Evolutionary conservation across 2,329 filamentous ascomycete species (phyloP).

Genomic region (Penicillium oxalicum): DNA sequence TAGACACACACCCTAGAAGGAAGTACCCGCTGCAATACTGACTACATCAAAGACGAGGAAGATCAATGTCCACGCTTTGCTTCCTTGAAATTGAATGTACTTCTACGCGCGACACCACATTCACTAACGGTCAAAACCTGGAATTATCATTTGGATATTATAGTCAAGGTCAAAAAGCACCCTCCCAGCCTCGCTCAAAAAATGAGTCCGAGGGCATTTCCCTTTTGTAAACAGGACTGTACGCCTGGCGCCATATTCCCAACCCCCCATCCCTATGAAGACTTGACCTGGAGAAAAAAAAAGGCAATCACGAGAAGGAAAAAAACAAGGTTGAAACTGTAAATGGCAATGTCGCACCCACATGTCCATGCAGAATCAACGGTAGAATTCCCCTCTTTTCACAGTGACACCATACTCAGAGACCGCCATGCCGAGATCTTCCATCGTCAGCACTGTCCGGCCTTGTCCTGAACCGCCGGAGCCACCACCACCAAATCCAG

Average conservation of each 20-base stretch:
- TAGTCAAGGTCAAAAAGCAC: background rate
- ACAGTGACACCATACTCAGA: conserved; percentile 97
- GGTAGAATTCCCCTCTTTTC: conserved; percentile 94
- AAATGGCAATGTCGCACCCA: background rate
- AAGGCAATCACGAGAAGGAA: background rate
- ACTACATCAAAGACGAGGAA: too few relatives aligned
- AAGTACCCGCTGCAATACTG: too few relatives aligned
- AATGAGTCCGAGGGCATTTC: too few relatives aligned
- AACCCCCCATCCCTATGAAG: background rate
- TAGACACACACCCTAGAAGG: too few relatives aligned
- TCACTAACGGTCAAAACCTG: too few relatives aligned
- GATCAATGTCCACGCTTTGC: too few relatives aligned
- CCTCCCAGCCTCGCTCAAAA: conserved; percentile 1
- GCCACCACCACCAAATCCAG: conserved; percentile 80
- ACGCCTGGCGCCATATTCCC: conserved; percentile 1
- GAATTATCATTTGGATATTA: too few relatives aligned
- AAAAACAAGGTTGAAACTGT: background rate
- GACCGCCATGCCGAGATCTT: conserved; percentile 96
- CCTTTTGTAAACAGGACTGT: too few relatives aligned
- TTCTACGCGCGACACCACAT: too few relatives aligned
- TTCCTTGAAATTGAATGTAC: too few relatives aligned
- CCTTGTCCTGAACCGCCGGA: conserved; percentile 78
- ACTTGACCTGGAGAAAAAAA: too few relatives aligned
- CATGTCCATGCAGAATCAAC: conserved; percentile 45
- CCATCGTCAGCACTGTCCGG: conserved; percentile 93